phyloP scores from a whole-genome alignment of 768 basidiomycete species.

The Pisolithus marmoratus region DNA sequence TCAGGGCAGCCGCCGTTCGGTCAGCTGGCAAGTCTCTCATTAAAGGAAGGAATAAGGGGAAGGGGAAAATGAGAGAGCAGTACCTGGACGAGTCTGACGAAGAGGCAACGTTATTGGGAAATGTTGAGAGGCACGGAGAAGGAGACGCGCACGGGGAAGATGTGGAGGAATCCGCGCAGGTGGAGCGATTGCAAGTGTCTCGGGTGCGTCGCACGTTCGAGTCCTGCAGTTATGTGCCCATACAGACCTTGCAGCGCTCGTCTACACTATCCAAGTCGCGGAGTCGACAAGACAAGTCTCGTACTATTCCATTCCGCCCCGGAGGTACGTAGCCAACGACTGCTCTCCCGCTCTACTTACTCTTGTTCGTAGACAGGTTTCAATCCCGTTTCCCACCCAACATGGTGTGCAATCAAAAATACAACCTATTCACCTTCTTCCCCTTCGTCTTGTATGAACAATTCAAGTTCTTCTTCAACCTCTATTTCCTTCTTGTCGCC shows the following conservation, averaged over 20 bases:
- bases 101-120: constrained; percentile 45
- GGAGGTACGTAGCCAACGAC: constrained; percentile 40
- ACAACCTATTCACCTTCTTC: constrained; percentile 94
- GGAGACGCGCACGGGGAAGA: constrained; percentile 35
- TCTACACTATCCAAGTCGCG: constrained; percentile 14
- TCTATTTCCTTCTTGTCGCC: constrained; percentile 96
- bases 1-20: constrained; percentile 31
- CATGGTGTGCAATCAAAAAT: constrained; percentile 95
- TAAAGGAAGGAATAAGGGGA: constrained; percentile 23
- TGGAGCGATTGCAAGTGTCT: constrained; percentile 17
- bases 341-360: background rate
- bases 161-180: constrained; percentile 21
- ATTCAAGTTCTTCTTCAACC: constrained; percentile 99
- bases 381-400: constrained; percentile 77
- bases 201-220: constrained; percentile 10
- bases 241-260: constrained; percentile 12
- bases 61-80: constrained; percentile 43
- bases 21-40: constrained; percentile 13
- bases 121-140: constrained; percentile 30
- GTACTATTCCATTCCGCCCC: constrained; percentile 74
- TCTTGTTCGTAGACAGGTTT: constrained; percentile 50
- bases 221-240: background rate
- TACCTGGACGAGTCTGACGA: constrained; percentile 66
- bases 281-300: constrained; percentile 57
- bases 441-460: constrained; percentile 98